Conservation (phyloP, 2,329 filamentous ascomycete genomes). For the Neobulgaria alba region DNA sequence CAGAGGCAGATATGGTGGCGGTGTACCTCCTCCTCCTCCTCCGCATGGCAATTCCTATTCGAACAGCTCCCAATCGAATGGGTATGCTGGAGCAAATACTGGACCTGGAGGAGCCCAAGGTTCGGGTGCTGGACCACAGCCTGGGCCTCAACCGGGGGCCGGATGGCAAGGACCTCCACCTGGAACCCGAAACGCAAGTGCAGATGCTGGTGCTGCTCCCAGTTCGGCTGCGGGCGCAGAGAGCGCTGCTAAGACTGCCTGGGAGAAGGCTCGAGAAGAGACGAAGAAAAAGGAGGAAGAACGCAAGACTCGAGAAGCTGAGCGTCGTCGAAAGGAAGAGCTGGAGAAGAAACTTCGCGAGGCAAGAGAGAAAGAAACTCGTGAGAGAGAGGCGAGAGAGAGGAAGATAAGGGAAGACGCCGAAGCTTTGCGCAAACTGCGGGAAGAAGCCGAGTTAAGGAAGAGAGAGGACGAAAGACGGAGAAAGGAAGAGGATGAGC, state of each 20-base stretch:
- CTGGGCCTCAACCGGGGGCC: slow-evolving; percentile 8
- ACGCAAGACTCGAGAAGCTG: slow-evolving; percentile 50
- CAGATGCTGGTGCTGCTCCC: slow-evolving; percentile 14
- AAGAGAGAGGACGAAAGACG: slow-evolving; percentile 2
- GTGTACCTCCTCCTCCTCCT: not conserved
- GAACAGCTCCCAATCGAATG: slow-evolving; percentile 13
- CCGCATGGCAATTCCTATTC: slow-evolving; percentile 13
- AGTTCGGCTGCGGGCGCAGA: slow-evolving; percentile 47
- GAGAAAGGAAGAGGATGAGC: slow-evolving; percentile 2
- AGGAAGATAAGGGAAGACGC: slow-evolving; percentile 34
- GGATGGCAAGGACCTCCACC: slow-evolving; percentile 21
- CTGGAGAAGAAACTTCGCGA: slow-evolving; percentile 44
- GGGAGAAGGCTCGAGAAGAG: slow-evolving; percentile 64
- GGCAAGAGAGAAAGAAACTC: slow-evolving; percentile 46
- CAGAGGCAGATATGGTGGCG: slow-evolving; percentile 12
- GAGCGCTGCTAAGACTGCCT: slow-evolving; percentile 38
- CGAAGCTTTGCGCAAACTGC: slow-evolving; percentile 27
- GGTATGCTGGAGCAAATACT: slow-evolving; percentile 15
- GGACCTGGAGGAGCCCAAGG: slow-evolving; percentile 20
- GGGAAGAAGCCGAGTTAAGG: slow-evolving; percentile 1
- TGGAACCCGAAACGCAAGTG: slow-evolving; percentile 12
- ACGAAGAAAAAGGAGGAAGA: slow-evolving; percentile 59
- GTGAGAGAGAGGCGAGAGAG: slow-evolving; percentile 30
- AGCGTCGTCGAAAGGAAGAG: slow-evolving; percentile 52
- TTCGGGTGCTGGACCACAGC: slow-evolving; percentile 10